These are phyloP conservation scores for Quercus aquifolioides DNA, from an alignment of 306 rosid genomes.

Conservation along the genomic window DNA sequence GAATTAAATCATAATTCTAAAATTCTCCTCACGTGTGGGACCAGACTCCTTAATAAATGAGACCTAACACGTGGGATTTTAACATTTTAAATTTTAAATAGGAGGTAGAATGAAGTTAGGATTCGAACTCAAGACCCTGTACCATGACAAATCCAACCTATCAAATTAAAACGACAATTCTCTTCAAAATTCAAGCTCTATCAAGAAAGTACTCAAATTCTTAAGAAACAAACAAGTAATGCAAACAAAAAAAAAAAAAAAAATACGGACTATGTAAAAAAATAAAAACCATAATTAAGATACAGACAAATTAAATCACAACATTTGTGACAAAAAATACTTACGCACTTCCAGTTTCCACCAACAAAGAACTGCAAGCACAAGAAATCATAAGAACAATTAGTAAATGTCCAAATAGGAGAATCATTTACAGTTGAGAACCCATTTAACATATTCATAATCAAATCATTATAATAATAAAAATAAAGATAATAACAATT, in stretches of 20 bases:
- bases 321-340: constrained; percentile 13
- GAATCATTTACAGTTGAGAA: not conserved
- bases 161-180: no score
- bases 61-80: no score
- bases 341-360: constrained; percentile 74
- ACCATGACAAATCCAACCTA: no score
- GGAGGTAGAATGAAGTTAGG: no score
- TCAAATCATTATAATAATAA: no score
- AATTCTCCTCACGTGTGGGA: no score
- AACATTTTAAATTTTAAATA: no score
- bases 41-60: no score
- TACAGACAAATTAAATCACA: not conserved
- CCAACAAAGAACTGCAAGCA: constrained; percentile 63
- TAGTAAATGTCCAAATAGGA: constrained; percentile 1
- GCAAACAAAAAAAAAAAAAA: not conserved
- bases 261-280: not conserved
- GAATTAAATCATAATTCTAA: no score
- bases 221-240: not conserved
- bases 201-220: not conserved
- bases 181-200: no score
- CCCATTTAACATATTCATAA: not conserved
- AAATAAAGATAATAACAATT: no score
- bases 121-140: no score
- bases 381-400: constrained; percentile 9
- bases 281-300: not conserved